A percentile compares a stretch with the other conserved stretches of the same genome.
Evolutionary conservation across 768 basidiomycete species (phyloP).

Genomic region (Cubamyces lactineus): DNA sequence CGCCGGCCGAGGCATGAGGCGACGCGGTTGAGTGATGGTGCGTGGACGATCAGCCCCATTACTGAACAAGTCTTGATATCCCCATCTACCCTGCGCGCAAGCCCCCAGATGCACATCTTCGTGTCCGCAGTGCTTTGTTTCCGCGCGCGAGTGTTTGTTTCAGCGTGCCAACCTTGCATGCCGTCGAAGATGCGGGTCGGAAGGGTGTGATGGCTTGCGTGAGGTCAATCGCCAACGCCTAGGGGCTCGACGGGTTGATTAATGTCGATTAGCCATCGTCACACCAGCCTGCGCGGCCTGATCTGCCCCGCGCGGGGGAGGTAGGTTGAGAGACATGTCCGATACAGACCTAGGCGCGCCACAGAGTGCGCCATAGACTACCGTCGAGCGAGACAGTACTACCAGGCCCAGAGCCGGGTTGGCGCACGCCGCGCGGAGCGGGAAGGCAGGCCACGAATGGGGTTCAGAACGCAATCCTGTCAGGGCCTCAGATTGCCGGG

Average conservation of each 20-base stretch:
- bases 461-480: conserved; percentile 5
- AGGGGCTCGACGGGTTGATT: not conserved
- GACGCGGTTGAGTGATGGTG: not conserved
- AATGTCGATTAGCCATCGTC: not conserved
- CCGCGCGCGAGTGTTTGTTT: not conserved
- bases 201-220: not conserved
- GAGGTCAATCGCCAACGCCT: not conserved
- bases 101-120: not conserved
- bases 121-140: not conserved
- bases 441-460: not conserved
- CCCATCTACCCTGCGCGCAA: too few relatives aligned
- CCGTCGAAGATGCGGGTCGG: not conserved
- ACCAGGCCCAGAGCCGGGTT: too few relatives aligned
- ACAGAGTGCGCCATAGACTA: too few relatives aligned
- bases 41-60: too few relatives aligned
- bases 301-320: not conserved
- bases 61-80: too few relatives aligned
- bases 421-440: not conserved
- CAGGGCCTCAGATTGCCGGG: conserved; percentile 6
- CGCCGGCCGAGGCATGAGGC: not conserved
- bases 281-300: not conserved
- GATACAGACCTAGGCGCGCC: too few relatives aligned
- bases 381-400: too few relatives aligned
- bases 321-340: too few relatives aligned
- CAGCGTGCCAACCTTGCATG: not conserved